A percentile compares a stretch with the other conserved stretches of the same genome.
phyloP scores from a whole-genome alignment of 352 stramenopile species.

The Phytophthora pistaciae region DNA sequence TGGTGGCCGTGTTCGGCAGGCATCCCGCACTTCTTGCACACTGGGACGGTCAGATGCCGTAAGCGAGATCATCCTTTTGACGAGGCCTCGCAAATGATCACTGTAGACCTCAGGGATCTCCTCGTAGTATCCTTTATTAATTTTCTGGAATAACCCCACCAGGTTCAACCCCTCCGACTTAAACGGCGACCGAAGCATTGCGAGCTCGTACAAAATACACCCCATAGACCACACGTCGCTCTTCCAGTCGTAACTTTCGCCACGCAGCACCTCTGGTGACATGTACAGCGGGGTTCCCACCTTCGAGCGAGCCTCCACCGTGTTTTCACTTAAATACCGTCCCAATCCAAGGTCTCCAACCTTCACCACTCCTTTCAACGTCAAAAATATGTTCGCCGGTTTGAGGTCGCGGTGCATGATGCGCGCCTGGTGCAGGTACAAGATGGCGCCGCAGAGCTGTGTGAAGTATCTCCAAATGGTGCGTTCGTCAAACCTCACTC shows the following conservation, averaged over 20 bases:
- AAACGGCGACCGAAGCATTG: conserved; percentile 95
- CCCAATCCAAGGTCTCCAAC: conserved; percentile 85
- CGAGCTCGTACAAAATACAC: conserved; percentile 96
- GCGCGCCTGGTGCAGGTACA: conserved; percentile 88
- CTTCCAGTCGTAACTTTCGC: conserved; percentile 96
- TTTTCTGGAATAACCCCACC: conserved; percentile 93
- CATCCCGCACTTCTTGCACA: conserved; percentile 72
- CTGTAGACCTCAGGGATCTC: conserved; percentile 71
- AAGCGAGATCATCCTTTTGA: conserved; percentile 82
- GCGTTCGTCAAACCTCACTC: conserved; percentile 89
- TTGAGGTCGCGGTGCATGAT: conserved; percentile 97
- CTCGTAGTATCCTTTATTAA: conserved; percentile 89
- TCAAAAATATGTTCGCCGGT: conserved; percentile 95
- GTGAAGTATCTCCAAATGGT: conserved; percentile 96
- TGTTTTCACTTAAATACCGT: conserved; percentile 83
- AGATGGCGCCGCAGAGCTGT: conserved; percentile 89
- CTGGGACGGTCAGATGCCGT: conserved; percentile 63
- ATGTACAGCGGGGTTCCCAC: conserved; percentile 96
- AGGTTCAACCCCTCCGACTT: conserved; percentile 94
- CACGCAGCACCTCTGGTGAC: conserved; percentile 94
- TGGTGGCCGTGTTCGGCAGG: conserved; percentile 48
- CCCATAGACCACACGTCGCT: conserved; percentile 96
- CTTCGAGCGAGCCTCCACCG: conserved; percentile 88
- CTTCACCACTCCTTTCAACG: conserved; percentile 91
- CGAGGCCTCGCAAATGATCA: conserved; percentile 57